Base-by-base conservation (phyloP, 768 basidiomycete species). In the Tubosaeta sp. region DNA sequence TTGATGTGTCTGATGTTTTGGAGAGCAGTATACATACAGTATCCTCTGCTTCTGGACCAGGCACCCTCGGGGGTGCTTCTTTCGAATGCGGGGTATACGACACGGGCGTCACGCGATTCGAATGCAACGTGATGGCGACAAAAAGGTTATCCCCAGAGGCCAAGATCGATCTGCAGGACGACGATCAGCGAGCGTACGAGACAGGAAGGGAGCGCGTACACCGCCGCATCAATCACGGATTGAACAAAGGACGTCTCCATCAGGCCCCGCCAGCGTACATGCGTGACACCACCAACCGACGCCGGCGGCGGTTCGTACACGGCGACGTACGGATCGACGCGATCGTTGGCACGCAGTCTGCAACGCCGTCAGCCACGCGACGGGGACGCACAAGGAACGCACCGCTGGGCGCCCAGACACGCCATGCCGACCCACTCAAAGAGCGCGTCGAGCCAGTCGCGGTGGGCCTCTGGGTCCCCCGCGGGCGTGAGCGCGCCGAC, bases 401-500 rank as follows among this genome's bases (percentile, higher is more conserved):
- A 84, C 88, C 88, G 74, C 62, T 86, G 84, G 2, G 88, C 74
- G 13, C 81, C 85, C 5, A 89, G 61, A 51, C 73, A 74, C 4
- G 81, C 84, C 80, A 89, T 78, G 7, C 86, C 88, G 8, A 82
- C 74, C 88, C 88, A 90, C 63, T 89, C 88, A 47, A 85, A 84
- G 14, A 87, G 66, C 4, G 61, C 67, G 8, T 67, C 62, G 39
- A 79, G 66, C 8, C 72, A 70, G 10, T 71, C 69, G 7, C 9
- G 2, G 29, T 29, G 29, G 6, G 29, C 9, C 29, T 29, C 29
- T 29, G 76, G 65, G 76, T 82, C 82, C 51, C 83, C 81, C 41
- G 60, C 53, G 1, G 56, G 61, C 12, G 67, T 52, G 43, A 77
- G 56, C 8, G 59, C 53, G 7, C 65, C 64, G 4, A 65, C 43